These are phyloP conservation scores for Sporothrix dimorphospora DNA, from an alignment of 2,329 filamentous ascomycete genomes.

Conservation along the genomic window DNA sequence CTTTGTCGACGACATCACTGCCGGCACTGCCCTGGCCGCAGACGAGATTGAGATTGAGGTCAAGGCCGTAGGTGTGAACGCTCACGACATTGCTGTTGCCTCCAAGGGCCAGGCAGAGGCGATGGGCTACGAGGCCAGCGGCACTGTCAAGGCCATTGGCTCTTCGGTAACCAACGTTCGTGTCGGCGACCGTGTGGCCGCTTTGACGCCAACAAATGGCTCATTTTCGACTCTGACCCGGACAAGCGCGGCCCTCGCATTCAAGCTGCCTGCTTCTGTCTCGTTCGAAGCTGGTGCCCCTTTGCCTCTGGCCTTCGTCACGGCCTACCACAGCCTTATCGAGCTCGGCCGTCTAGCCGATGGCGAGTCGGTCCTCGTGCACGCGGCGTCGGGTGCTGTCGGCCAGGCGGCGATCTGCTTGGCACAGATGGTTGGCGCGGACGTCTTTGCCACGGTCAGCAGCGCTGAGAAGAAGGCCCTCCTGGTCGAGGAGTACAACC, in stretches of 20 bases:
- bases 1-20: conserved; percentile 44
- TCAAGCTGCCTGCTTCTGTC: conserved; percentile 45
- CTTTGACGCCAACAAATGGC: conserved; percentile 39
- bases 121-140: conserved; percentile 48
- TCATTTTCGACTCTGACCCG: conserved; percentile 43
- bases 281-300: conserved; percentile 46
- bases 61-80: conserved; percentile 49
- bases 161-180: conserved; percentile 35
- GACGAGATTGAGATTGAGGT: conserved; percentile 50
- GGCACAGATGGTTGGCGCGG: conserved; percentile 44
- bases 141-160: conserved; percentile 40
- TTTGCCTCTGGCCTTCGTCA: conserved; percentile 47
- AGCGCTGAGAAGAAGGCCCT: conserved; percentile 46
- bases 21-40: conserved; percentile 38
- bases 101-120: conserved; percentile 45
- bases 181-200: conserved; percentile 44
- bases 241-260: conserved; percentile 39
- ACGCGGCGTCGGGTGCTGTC: conserved; percentile 45
- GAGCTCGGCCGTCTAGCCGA: conserved; percentile 44
- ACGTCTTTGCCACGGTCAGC: conserved; percentile 49
- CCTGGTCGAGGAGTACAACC: conserved; percentile 44
- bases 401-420: conserved; percentile 48
- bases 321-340: conserved; percentile 47
- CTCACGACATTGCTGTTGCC: conserved; percentile 50
- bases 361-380: conserved; percentile 47